These are phyloP conservation scores for Thuja plicata DNA, from an alignment of 83 land plant species.

Conservation along the genomic window DNA sequence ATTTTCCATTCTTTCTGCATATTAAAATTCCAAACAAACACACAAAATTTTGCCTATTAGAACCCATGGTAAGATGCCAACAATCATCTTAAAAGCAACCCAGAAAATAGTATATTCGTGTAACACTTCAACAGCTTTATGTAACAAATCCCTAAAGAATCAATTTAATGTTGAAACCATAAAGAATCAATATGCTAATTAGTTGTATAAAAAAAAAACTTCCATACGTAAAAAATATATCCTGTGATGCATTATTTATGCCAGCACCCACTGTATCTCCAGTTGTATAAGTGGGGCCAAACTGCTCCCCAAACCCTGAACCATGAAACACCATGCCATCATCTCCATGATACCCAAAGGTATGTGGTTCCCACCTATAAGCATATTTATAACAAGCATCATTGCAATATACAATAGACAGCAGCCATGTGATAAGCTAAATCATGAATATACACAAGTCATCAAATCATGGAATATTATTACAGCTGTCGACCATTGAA, in stretches of 20 bases:
- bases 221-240: constrained; percentile 93
- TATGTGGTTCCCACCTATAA: constrained; percentile 38
- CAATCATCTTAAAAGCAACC: background rate
- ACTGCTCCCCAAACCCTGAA: constrained; percentile 20
- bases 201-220: background rate
- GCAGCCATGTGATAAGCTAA: background rate
- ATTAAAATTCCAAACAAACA: background rate
- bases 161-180: constrained; percentile 15
- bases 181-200: background rate
- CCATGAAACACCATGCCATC: constrained; percentile 45
- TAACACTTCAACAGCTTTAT: background rate
- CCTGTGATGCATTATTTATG: constrained; percentile 90
- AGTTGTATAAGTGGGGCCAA: constrained; percentile 43
- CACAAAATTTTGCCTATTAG: background rate
- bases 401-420: background rate
- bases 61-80: background rate
- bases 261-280: constrained; percentile 72
- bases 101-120: background rate
- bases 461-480: background rate
- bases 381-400: background rate
- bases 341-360: constrained; percentile 57
- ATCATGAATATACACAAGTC: constrained; percentile 5
- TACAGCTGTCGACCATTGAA: background rate
- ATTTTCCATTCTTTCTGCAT: constrained; percentile 73
- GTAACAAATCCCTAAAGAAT: background rate